These are phyloP conservation scores for Coniferiporia sulphurascens DNA, from an alignment of 1,284 basidiomycete species.

Conservation along the genomic window DNA sequence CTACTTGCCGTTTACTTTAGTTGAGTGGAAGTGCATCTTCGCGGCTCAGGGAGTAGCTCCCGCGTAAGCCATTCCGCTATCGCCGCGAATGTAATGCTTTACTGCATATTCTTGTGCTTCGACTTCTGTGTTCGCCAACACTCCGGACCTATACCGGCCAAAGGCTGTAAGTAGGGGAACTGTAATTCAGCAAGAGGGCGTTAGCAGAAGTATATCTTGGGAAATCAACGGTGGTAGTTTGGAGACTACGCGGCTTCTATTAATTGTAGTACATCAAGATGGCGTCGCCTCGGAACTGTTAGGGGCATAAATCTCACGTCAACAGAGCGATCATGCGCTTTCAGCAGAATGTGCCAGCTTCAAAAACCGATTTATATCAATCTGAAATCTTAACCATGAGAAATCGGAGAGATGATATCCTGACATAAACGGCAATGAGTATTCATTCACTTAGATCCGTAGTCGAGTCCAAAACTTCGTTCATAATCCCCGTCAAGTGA, in stretches of 20 bases:
- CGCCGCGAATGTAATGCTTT: background rate
- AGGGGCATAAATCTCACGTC: background rate
- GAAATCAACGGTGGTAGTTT: background rate
- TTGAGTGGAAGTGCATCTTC: background rate
- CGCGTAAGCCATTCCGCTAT: background rate
- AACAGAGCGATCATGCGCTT: slow-evolving; percentile 1
- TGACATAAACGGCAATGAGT: background rate
- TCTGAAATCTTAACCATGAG: background rate
- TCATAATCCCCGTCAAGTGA: too few relatives aligned
- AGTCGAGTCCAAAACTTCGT: too few relatives aligned
- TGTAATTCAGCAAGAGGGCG: background rate
- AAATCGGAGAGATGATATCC: background rate
- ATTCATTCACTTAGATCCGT: too few relatives aligned
- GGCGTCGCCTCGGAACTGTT: background rate
- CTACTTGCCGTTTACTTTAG: background rate
- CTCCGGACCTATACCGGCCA: background rate
- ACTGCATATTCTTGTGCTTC: background rate
- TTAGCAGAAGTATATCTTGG: background rate
- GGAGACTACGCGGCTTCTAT: background rate
- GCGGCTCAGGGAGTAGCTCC: background rate
- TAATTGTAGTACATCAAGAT: background rate
- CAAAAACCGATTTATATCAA: background rate
- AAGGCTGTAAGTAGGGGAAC: background rate
- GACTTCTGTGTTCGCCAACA: background rate
- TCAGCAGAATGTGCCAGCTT: background rate